Evolutionary conservation across 1,284 basidiomycete genomes (phyloP), one percentile per base, ranked within the genome.

Genomic region (Cutaneotrichosporon cutaneum): DNA sequence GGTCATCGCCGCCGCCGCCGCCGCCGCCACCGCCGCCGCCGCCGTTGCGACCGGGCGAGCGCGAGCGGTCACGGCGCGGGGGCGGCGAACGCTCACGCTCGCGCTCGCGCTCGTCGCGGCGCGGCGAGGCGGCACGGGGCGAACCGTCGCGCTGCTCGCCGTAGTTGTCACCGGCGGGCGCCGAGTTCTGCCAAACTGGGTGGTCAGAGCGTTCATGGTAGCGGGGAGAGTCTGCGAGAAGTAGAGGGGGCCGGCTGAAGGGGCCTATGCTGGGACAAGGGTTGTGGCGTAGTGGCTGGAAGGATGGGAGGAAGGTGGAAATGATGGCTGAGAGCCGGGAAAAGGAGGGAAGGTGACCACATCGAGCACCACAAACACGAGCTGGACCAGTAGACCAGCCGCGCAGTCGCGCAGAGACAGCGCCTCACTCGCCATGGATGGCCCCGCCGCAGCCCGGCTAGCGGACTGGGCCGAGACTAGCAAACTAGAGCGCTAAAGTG

Each of bases 111-210:
- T 64, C 65, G 42, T 63, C 67, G 30, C 72, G 65, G 52, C 71
- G 68, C 11, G 55, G 55, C 27, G 55, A 56, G 11, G 44, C 30
- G 18, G 39, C 54, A 14, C 35, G 33, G 32, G 72, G 72, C 42
- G 72, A 72, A 35, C 48, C 30, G 47, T 62, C 60, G 39, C 64
- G 64, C 26, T 53, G 35, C 44, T 56, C 59, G 60, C 64, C 57
- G 61, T 66, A 66, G 50, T 66, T 66, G 50, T 70, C 67, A 57
- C 33, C 48, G 39, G 53, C 60, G 33, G 69, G 63, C 36, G 62
- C 63, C 50, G 68, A 68, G 67, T 72, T 71, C 64, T 76, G 72
- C 76, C 76, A 78, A 54, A 76, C 76, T 78, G 63, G 48, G 63
- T 56, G 53, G 61, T 68, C 54, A 61, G 65, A 61, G 53, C 65